These are phyloP conservation scores for Phellinidium pouzarii DNA, from an alignment of 1,284 basidiomycete genomes.

Conservation along the genomic window DNA sequence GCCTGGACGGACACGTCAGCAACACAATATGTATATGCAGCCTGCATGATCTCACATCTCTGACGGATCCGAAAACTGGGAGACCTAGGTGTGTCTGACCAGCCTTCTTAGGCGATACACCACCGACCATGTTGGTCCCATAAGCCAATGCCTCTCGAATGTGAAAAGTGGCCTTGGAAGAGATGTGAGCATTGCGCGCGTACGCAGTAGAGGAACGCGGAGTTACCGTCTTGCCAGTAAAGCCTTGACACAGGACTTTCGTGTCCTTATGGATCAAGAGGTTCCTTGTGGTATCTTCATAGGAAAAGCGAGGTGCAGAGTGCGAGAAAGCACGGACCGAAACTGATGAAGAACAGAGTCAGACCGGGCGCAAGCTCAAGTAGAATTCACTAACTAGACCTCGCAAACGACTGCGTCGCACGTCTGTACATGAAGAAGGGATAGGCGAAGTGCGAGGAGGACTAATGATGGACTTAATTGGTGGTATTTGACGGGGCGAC, in stretches of 20 bases:
- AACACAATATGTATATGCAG: neutral
- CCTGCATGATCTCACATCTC: conserved; percentile 55
- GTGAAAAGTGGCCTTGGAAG: conserved; percentile 92
- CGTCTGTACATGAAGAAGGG: conserved; percentile 47
- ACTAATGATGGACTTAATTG: neutral
- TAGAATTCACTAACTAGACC: conserved; percentile 37
- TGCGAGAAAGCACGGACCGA: conserved; percentile 64
- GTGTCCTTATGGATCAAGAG: conserved; percentile 93
- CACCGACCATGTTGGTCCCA: conserved; percentile 96
- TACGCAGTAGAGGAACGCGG: neutral
- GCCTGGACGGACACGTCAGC: conserved; percentile 45
- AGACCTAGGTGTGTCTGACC: conserved; percentile 93
- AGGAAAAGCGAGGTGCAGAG: conserved; percentile 64
- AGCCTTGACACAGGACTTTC: conserved; percentile 88
- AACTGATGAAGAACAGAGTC: conserved; percentile 43
- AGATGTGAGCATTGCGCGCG: neutral
- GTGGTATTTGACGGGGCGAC: neutral
- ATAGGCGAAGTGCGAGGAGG: neutral
- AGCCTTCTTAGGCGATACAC: conserved; percentile 96
- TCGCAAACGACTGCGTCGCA: conserved; percentile 48
- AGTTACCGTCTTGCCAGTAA: conserved; percentile 94
- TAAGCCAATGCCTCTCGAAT: conserved; percentile 90
- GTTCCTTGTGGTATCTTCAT: conserved; percentile 89
- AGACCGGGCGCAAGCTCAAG: conserved; percentile 1
- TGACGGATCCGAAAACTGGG: conserved; percentile 90